Base-by-base conservation (phyloP, 2,329 filamentous ascomycete species). In the Lachnellula arida region DNA sequence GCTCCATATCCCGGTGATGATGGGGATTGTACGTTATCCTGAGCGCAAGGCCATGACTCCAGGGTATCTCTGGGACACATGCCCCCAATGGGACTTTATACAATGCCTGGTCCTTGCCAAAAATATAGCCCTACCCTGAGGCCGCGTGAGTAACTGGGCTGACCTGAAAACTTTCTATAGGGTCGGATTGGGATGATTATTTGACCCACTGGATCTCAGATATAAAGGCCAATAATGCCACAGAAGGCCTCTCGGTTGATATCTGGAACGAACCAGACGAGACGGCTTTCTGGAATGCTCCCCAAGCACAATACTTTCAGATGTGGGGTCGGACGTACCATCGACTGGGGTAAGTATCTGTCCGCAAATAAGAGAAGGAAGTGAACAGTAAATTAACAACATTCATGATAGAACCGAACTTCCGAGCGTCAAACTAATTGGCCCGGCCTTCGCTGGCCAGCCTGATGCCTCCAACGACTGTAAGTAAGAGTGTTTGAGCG, bases 191-290 rank as follows among this genome's bases (percentile, higher is more conserved):
- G 60, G 76, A 81, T 50, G 56, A 59, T 0, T 80, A 77, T 53
- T 58, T 78, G 1, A 66, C 70, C 0, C 70, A 70, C 22, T 63
- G 76, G 3, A 65, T 75, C 23, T 63, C 64, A 1, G 75, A 71
- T 50, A 66, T 76, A 11, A 71, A 69, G 23, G 66, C 63, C 2
- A 76, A 76, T 57, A 61, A 67, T 34, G 72, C 70, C 64, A 67
- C 63, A 19, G 66, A 67, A 0, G 72, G 70, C 0, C 59, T 81
- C 0, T 68, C 76, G 0, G 66, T 76, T 9, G 79, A 81, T 48
- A 73, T 79, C 25, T 81, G 78, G 78, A 81, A 81, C 53, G 78
- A 81, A 62, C 76, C 78, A 0, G 78, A 80, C 53, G 14, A 63
- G 28, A 47, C 60, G 15, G 46, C 6, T 4, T 63, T 60, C 34